Conservation (phyloP, 2,329 filamentous ascomycete species). For the Fusarium multiceps region DNA sequence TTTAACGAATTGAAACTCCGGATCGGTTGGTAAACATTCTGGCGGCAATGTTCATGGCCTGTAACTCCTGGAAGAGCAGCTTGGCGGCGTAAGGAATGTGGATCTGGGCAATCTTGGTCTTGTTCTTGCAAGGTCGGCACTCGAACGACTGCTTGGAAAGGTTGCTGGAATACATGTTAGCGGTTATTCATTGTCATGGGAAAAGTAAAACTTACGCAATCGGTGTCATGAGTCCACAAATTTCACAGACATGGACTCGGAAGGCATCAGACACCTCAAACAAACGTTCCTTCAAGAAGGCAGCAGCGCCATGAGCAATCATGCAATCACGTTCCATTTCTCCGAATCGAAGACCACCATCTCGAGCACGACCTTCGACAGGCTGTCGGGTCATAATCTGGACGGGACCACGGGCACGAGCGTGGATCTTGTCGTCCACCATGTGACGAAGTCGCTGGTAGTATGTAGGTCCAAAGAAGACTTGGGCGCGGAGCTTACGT, state of each 20-base stretch:
- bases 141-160: constrained; percentile 96
- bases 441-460: constrained; percentile 99
- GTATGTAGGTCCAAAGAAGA: constrained; percentile 98
- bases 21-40: constrained; percentile 94
- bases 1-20: constrained; percentile 75
- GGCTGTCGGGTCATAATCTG: constrained; percentile 98
- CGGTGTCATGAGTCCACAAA: constrained; percentile 98
- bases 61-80: constrained; percentile 96
- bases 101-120: constrained; percentile 97
- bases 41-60: constrained; percentile 97
- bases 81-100: constrained; percentile 98
- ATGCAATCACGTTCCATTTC: constrained; percentile 99
- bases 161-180: constrained; percentile 70
- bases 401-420: constrained; percentile 93
- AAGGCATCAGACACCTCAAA: constrained; percentile 99
- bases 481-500: constrained; percentile 89
- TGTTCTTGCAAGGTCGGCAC: constrained; percentile 98
- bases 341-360: constrained; percentile 98
- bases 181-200: background rate
- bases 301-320: constrained; percentile 98
- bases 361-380: constrained; percentile 96
- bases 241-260: constrained; percentile 97
- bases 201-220: constrained; percentile 82
- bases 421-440: constrained; percentile 99
- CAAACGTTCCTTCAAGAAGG: constrained; percentile 95